Evolutionary conservation across 1,284 basidiomycete genomes (phyloP), one percentile per base, ranked within the genome.

Genomic region (Rhodotorula sp.): DNA sequence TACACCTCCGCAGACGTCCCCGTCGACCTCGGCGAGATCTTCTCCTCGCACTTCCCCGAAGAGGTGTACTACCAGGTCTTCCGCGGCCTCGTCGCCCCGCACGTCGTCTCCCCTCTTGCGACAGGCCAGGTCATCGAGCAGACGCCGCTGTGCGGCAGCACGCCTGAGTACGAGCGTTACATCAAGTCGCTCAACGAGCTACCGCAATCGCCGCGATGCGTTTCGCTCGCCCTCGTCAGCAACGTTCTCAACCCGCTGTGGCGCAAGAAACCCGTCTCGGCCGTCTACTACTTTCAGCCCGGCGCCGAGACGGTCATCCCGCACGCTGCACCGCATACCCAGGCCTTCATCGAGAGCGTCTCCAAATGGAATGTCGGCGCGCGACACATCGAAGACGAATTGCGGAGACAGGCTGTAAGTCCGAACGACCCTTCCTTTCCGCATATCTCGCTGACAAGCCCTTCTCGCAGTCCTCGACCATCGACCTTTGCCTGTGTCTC

Each of bases 61-160:
- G 94, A 99, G 79, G 85, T 98, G 67, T 98, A 95, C 83, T 95
- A 90, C 81, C 95, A 97, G 80, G 86, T 99, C 68, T 97, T 94
- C 57, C 88, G 93, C 24, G 95, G 95, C 11, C 85, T 99, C 34
- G 82, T 98, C 67, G 88, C 89, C 19, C 90, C 93, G 0, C 90
- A 91, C 74, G 88, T 93, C 15, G 86, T 99, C 24, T 89, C 93
- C 30, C 95, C 92, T 89, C 86, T 99, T 65, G 91, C 91, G 10
- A 89, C 86, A 34, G 94, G 84, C 1, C 88, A 77, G 86, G 89
- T 82, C 86, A 83, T 90, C 66, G 95, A 99, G 81, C 85, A 86
- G 55, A 92, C 93, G 20, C 96, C 96, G 24, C 84, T 99, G 63
- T 92, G 94, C 79, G 94, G 94, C 76, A 94, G 94, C 19, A 92